Base-by-base conservation (phyloP, 352 stramenopile species). In the Globisporangium canariense region DNA sequence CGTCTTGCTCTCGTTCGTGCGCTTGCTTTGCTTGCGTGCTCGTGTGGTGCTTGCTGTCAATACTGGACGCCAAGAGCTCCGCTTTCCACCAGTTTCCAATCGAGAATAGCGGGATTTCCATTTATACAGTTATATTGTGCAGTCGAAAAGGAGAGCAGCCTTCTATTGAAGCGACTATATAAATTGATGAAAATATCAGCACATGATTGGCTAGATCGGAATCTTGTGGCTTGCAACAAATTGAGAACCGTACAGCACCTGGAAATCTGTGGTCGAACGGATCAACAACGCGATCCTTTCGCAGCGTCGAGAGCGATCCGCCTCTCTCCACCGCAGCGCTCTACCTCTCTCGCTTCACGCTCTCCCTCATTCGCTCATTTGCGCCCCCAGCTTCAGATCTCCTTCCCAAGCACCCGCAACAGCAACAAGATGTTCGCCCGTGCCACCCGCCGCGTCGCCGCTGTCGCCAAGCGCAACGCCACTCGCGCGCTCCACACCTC, bases 401-500 rank as follows among this genome's bases (percentile, higher is more conserved):
- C 28, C 54, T 58, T n/a, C 43, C 18, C 30, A 45, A 34, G 22
- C 54, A 22, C 45, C 56, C 25, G 18, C 22, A 20, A 18, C 6
- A 41, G 3, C 8, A 6, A 18, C 28, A 73, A 66, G 62, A 93
- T 93, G 84, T 90, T 93, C 69, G 69, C 84, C 53, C 81, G 81
- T 67, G 78, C 78, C 32, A 77, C 84, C 55, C 81, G 81, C 59
- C 81, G 84, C 64, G 81, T 83, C 68, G 84, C 84, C 63, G 71
- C 74, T 56, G 78, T 70, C 65, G 77, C 80, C 68, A 90, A 89
- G 77, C 71, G 70, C 73, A 85, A 69, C 70, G 69, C 78, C 47
- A 67, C 63, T 58, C 76, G 81, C 61, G 70, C 79, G 50, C 75
- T 90, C 60, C 62, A 80, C 65, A 88, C 82, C 46, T 78, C 81